Evolutionary conservation across 352 stramenopile species (phyloP).

Genomic region (Phytophthora melonis): DNA sequence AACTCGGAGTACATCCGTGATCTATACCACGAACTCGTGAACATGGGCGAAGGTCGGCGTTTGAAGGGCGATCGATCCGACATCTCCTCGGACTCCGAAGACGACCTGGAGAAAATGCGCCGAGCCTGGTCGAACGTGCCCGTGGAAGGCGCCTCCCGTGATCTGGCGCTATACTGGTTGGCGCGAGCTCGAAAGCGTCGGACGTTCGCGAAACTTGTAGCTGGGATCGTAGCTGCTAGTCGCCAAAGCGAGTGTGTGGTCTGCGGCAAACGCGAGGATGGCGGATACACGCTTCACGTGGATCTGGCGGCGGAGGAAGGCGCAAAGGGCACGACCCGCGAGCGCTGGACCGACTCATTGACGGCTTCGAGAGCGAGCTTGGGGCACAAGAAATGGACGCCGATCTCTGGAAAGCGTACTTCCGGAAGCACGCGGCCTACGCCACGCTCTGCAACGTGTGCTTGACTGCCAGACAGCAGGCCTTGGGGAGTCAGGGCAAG

Average conservation of each 20-base stretch:
- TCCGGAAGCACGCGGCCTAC: slow-evolving; percentile 93
- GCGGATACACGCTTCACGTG: slow-evolving; percentile 82
- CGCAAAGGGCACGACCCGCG: slow-evolving; percentile 69
- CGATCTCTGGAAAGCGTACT: slow-evolving; percentile 97
- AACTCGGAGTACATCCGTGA: slow-evolving; percentile 96
- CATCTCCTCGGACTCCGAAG: slow-evolving; percentile 94
- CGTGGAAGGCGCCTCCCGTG: slow-evolving; percentile 81
- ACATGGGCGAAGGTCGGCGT: slow-evolving; percentile 91
- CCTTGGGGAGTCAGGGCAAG: slow-evolving; percentile 22
- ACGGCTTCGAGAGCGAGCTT: slow-evolving; percentile 85
- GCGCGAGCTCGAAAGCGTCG: slow-evolving; percentile 93
- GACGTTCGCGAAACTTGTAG: slow-evolving; percentile 91
- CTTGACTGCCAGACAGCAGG: slow-evolving; percentile 48
- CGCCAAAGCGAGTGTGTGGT: slow-evolving; percentile 88
- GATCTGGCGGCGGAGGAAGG: slow-evolving; percentile 78
- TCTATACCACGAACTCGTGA: slow-evolving; percentile 96
- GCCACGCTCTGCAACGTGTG: slow-evolving; percentile 96
- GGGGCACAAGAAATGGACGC: slow-evolving; percentile 87
- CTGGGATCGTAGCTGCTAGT: slow-evolving; percentile 78
- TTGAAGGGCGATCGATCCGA: slow-evolving; percentile 91
- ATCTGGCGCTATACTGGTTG: slow-evolving; percentile 95
- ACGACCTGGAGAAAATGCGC: slow-evolving; percentile 91
- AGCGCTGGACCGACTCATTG: slow-evolving; percentile 83
- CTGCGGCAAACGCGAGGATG: slow-evolving; percentile 76
- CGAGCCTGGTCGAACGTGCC: slow-evolving; percentile 88